These are phyloP conservation scores for Populus davidiana DNA, from an alignment of 345 rosid species.

Conservation along the genomic window DNA sequence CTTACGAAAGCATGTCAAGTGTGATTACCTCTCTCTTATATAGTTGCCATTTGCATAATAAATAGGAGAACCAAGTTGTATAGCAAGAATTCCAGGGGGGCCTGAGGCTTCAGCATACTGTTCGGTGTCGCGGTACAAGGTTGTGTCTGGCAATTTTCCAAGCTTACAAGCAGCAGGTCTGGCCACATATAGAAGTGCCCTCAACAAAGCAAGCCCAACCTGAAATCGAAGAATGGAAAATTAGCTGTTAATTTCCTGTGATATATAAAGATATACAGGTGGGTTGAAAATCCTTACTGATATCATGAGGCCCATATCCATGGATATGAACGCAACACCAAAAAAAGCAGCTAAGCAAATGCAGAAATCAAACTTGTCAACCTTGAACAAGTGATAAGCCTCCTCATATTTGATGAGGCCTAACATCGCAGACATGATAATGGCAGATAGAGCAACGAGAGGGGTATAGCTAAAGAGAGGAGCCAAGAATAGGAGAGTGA, in stretches of 20 bases:
- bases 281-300: conserved; percentile 41
- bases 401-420: conserved; percentile 74
- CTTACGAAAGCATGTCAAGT: not conserved
- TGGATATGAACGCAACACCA: conserved; percentile 72
- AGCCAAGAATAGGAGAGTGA: conserved; percentile 69
- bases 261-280: not conserved
- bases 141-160: conserved; percentile 57
- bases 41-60: conserved; percentile 76
- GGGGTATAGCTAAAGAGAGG: conserved; percentile 88
- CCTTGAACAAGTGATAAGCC: conserved; percentile 57
- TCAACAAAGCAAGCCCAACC: conserved; percentile 58
- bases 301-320: conserved; percentile 76
- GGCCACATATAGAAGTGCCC: conserved; percentile 67
- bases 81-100: conserved; percentile 48
- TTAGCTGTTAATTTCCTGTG: too few species aligned
- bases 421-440: conserved; percentile 87
- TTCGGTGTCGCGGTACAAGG: conserved; percentile 56
- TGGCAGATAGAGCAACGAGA: conserved; percentile 78
- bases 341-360: conserved; percentile 77
- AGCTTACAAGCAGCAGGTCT: conserved; percentile 76
- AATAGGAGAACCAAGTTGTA: conserved; percentile 84
- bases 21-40: conserved; percentile 57
- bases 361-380: conserved; percentile 74
- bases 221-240: conserved; percentile 9
- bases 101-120: conserved; percentile 56